Base-by-base conservation (phyloP, 768 basidiomycete species). In the Roridomyces roridus region DNA sequence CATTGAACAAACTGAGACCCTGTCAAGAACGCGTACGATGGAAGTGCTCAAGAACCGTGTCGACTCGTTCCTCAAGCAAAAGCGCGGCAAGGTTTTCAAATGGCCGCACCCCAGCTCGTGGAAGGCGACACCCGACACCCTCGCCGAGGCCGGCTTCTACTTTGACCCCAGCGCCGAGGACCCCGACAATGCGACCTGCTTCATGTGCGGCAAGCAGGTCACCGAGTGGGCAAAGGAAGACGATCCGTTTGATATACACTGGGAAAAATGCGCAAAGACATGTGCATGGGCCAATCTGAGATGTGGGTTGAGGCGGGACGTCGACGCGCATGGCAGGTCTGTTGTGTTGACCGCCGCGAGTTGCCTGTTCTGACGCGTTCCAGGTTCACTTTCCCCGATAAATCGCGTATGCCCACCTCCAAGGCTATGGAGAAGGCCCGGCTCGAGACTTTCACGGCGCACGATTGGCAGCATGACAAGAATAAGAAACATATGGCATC, bases 101-200 rank as follows among this genome's bases (percentile, higher is more conserved):
- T 98, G 94, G 92, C 89, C 94, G 0, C 91, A 96, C 62, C 82
- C 89, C 0, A 39, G 71, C 0, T 65, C 75, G 17, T 91, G 85
- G 69, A 73, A 75, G 46, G 88, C 95, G 42, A 94, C 84, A 46
- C 87, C 95, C 1, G 73, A 80, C 49, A 79, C 83, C 4, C 84
- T 98, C 15, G 89, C 96, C 2, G 86, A 89, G 62, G 96, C 96
- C 3, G 96, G 96, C 9, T 98, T 96, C 75, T 96, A 85, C 78
- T 95, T 81, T 73, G 79, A 79, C 59, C 92, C 92, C 0, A 84
- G 82, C 60, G 74, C 77, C 55, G 83, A 85, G 21, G 86, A 88
- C 57, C 77, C 76, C 15, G 92, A 95, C 72, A 87, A 84, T 64
- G 94, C 91, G 20, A 79, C 82, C 5, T 98, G 96, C 70, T 97